Evolutionary conservation across 106 monocot genomes (phyloP), one percentile per base, ranked within the genome.

Genomic region (Gastrodia elata): DNA sequence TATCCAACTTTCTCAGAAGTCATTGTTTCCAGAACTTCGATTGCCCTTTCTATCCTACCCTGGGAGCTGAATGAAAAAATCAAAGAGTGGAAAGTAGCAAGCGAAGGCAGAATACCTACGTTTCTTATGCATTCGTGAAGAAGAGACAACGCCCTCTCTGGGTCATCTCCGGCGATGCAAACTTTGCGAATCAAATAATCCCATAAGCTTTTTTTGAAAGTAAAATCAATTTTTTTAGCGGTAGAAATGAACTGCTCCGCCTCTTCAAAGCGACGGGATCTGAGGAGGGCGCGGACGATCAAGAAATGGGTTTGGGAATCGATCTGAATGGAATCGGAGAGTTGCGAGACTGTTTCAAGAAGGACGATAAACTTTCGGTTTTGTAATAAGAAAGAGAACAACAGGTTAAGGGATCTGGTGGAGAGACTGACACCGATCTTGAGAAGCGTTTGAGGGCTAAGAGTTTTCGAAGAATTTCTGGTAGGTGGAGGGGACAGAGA

Each of bases 11-110:
- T 73, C 41, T 59, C 72, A 46, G 61, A 68, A 13, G 40, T 79
- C 81, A 91, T 85, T 43, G 74, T 44, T 15, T 88, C 83, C 78
- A 89, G 68, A 58, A 87, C 94, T 69, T 91, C 80, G 22, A 89
- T 25, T 6, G 86, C 94, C 48, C 76, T 73, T 7, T 82, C 87
- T 78, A 87, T 83, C 42, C 72, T 38, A 18, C 91, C 84, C 30
- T 8, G 36, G 8, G 70, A 65, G 70, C 85, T 43, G 43, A 94
- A 83, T 8, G 71, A 48, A 18, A 61, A 48, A 9, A 87, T 70
- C 79, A 91, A 69, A 48, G 70, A 52, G 15, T 80, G 72, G 65
- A 94, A 80, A 11, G 87, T 77, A 2, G 18, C 8, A 18, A 24
- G 22, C 57, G 86, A 84, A 16, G 84, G 86, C 34, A 57, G 3